Evolutionary conservation across 1,139 yeast genomes (phyloP), one percentile per base, ranked within the genome.

Genomic region (Suhomyces maxii): DNA sequence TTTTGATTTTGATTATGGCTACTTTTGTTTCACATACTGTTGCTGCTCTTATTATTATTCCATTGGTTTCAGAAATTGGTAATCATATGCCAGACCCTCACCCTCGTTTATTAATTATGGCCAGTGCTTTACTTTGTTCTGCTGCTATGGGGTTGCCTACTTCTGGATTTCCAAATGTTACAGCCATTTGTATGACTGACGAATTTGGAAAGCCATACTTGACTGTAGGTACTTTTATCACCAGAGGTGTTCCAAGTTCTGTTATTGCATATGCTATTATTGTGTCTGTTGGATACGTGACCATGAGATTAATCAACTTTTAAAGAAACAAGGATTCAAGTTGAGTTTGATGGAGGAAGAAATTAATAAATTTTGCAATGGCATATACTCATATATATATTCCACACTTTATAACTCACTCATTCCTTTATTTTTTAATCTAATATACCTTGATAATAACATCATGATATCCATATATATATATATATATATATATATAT

Each of bases 61-160:
- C 91, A 30, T 68, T 85, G 51, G 87, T 85, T 25, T 76, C 83
- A 46, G 87, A 84, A 61, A 80, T 84, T 51, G 91, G 90, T 47
- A 75, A 78, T 48, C 69, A 75, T 46, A 66, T 85, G 64, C 68
- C 75, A 2, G 76, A 71, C 31, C 77, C 80, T 37, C 82, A 77
- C 53, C 84, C 89, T 30, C 75, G 84, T 39, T 67, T 84, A 49
- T 69, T 85, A 55, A 82, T 84, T 52, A 83, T 84, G 76, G 82
- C 83, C 36, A 81, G 84, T 61, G 83, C 88, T 3, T 68, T 84
- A 49, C 69, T 85, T 52, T 81, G 89, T 34, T 83, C 89, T 8
- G 82, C 86, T 46, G 91, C 90, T 52, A 84, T 85, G 89, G 90
- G 88, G 26, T 70, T 85, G 49, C 89, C 90, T 3, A 83, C 88